Evolutionary conservation across 2,329 filamentous ascomycete genomes (phyloP).

Genomic region (Neonectria neomacrospora): DNA sequence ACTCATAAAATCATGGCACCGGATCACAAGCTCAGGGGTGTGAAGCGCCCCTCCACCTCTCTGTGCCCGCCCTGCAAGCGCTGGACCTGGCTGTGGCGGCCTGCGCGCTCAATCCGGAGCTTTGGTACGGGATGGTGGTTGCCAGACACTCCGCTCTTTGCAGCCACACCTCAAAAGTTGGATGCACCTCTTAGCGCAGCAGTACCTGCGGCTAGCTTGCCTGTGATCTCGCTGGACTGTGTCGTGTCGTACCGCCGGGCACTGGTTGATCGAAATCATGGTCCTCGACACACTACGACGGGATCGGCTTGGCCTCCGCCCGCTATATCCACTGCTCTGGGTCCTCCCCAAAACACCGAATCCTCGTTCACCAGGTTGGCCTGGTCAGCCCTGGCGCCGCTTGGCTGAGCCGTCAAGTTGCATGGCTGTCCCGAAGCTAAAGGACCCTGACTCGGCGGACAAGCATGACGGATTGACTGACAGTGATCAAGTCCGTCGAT

Average conservation of each 20-base stretch:
- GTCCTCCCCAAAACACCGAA: constrained; percentile 18
- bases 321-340: constrained; percentile 30
- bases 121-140: constrained; percentile 32
- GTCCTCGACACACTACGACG: constrained; percentile 20
- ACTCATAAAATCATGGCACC: constrained; percentile 13
- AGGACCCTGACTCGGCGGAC: constrained; percentile 3
- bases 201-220: constrained; percentile 13
- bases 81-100: constrained; percentile 5
- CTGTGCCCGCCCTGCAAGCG: constrained; percentile 11
- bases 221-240: constrained; percentile 22
- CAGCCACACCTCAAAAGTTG: constrained; percentile 18
- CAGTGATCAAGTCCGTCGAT: background rate
- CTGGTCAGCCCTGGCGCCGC: constrained; percentile 13
- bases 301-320: constrained; percentile 28
- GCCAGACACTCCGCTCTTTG: constrained; percentile 22
- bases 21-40: constrained; percentile 15
- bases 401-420: constrained; percentile 15
- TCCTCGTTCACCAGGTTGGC: constrained; percentile 6
- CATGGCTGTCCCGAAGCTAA: constrained; percentile 8
- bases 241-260: constrained; percentile 23
- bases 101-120: constrained; percentile 33
- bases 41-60: constrained; percentile 8
- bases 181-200: constrained; percentile 8
- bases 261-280: constrained; percentile 35
- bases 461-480: constrained; percentile 7